Percentiles rank a stretch among this genome's conserved stretches.
Evolutionary conservation across 2,329 filamentous ascomycete species (phyloP).

Genomic region (Seiridium cupressi): DNA sequence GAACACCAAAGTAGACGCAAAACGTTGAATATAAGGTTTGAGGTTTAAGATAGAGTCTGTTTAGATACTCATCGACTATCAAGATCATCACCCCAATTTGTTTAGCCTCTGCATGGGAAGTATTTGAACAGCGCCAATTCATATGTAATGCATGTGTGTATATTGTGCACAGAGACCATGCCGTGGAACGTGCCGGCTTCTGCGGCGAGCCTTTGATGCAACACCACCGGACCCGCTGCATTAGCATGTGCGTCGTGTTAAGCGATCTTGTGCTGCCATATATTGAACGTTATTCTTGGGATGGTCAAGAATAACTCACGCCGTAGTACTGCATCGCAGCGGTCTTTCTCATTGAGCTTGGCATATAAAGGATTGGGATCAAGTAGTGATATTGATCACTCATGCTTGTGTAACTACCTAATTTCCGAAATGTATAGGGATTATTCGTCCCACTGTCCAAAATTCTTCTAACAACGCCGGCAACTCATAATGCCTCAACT

Average conservation of each 20-base stretch:
- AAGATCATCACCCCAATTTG: no score
- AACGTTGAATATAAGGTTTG: not conserved
- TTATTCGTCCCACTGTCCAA: not conserved
- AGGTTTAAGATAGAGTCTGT: not conserved
- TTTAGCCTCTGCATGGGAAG: not conserved
- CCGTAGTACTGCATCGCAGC: no score
- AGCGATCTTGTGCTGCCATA: no score
- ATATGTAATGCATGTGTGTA: not conserved
- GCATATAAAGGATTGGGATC: not conserved
- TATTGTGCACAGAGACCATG: no score
- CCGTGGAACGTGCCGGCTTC: no score
- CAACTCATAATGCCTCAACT: not conserved
- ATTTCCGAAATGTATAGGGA: not conserved
- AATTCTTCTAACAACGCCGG: not conserved
- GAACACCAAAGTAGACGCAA: not conserved
- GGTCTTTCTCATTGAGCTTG: no score
- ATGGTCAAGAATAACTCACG: no score
- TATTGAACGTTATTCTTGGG: no score
- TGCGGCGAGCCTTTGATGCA: no score
- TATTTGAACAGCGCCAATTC: not conserved
- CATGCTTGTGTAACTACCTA: not conserved
- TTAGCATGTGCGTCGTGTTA: no score
- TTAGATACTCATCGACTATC: not conserved
- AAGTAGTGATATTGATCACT: not conserved
- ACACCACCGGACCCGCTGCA: no score